Conservation (phyloP, 1,139 yeast genomes). For the Suhomyces panamericanus region DNA sequence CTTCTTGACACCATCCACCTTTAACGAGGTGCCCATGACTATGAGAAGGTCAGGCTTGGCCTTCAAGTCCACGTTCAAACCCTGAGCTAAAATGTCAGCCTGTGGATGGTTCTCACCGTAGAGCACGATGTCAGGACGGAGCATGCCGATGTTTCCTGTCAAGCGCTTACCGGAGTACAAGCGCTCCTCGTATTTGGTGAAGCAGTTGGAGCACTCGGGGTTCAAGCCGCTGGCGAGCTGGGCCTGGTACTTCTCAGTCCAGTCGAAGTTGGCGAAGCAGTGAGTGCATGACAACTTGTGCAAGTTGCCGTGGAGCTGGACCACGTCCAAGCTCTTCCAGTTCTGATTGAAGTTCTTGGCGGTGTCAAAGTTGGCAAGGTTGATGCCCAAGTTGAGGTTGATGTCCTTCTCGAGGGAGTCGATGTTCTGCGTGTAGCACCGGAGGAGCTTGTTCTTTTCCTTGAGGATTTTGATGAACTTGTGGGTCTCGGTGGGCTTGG, state of each 20-base stretch:
- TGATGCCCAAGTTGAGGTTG: conserved; percentile 47
- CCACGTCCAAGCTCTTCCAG: conserved; percentile 72
- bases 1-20: conserved; percentile 70
- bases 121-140: conserved; percentile 73
- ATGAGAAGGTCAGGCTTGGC: conserved; percentile 63
- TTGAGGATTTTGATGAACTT: conserved; percentile 66
- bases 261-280: conserved; percentile 59
- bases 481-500: conserved; percentile 84
- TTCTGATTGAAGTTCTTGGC: conserved; percentile 32
- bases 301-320: conserved; percentile 89
- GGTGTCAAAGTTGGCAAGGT: conserved; percentile 31
- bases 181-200: conserved; percentile 52
- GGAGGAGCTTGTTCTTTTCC: conserved; percentile 63
- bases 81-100: conserved; percentile 62
- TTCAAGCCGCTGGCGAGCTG: conserved; percentile 52
- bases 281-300: conserved; percentile 71
- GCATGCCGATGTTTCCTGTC: conserved; percentile 57
- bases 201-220: conserved; percentile 66
- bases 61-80: conserved; percentile 55
- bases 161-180: conserved; percentile 61
- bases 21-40: conserved; percentile 75
- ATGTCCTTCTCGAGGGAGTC: conserved; percentile 45
- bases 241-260: conserved; percentile 56
- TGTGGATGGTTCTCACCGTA: conserved; percentile 82
- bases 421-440: conserved; percentile 85